Conservation (phyloP, 805 yeast genomes). For the Yamadazyma nakazawae region DNA sequence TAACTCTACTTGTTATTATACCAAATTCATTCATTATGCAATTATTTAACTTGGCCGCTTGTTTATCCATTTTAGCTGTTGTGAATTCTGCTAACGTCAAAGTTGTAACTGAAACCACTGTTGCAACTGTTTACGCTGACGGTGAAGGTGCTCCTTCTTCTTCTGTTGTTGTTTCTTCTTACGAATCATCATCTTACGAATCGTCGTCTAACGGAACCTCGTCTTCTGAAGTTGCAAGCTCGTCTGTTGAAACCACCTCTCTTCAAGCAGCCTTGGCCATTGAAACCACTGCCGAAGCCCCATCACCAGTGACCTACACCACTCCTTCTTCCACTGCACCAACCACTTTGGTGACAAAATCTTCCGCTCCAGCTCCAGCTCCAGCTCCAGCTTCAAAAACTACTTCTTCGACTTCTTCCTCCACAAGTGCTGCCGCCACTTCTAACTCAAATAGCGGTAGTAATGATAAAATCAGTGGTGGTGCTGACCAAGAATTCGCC, state of each 20-base stretch:
- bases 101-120: slow-evolving; percentile 10
- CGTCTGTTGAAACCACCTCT: background rate
- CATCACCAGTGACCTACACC: slow-evolving; percentile 8
- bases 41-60: slow-evolving; percentile 19
- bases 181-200: background rate
- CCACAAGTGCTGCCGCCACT: background rate
- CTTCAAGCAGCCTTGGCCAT: background rate
- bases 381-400: slow-evolving; percentile 6
- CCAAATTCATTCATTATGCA: slow-evolving; percentile 17
- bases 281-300: slow-evolving; percentile 13
- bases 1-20: slow-evolving; percentile 5
- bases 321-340: slow-evolving; percentile 8
- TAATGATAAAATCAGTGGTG: slow-evolving; percentile 10
- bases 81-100: slow-evolving; percentile 10
- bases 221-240: background rate
- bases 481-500: slow-evolving; percentile 31
- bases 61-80: slow-evolving; percentile 14
- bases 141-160: slow-evolving; percentile 3
- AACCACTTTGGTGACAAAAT: slow-evolving; percentile 14
- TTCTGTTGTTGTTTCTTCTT: background rate
- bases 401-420: slow-evolving; percentile 4
- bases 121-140: slow-evolving; percentile 15
- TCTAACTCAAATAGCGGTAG: background rate
- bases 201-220: background rate
- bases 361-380: slow-evolving; percentile 9